phyloP scores from a whole-genome alignment of 345 rosid species.

The Hibiscus mutabilis region DNA sequence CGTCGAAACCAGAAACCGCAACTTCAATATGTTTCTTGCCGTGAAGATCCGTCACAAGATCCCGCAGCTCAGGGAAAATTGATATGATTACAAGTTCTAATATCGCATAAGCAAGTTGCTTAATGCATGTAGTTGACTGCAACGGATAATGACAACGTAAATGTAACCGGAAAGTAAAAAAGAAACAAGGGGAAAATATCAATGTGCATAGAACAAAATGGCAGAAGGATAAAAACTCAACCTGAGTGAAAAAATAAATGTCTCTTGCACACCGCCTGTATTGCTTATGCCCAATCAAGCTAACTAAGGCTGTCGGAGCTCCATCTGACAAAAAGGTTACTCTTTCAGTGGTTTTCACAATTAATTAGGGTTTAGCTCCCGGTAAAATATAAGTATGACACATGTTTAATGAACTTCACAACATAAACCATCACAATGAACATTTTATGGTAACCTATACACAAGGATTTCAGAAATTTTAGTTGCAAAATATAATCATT shows the following conservation, averaged over 20 bases:
- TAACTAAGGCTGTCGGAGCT: slow-evolving; percentile 79
- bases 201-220: neutral
- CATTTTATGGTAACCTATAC: neutral
- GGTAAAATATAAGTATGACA: too few relatives aligned
- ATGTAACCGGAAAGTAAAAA: neutral
- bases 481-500: neutral
- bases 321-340: slow-evolving; percentile 51
- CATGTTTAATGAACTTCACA: neutral
- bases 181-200: neutral
- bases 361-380: neutral
- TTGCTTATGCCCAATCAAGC: slow-evolving; percentile 85
- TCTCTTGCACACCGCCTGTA: slow-evolving; percentile 92
- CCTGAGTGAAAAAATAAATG: slow-evolving; percentile 95
- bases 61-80: slow-evolving; percentile 82
- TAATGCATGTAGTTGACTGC: slow-evolving; percentile 88
- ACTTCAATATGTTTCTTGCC: slow-evolving; percentile 29
- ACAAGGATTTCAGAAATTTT: neutral
- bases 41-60: slow-evolving; percentile 57
- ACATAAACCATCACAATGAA: neutral
- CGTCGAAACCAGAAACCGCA: neutral
- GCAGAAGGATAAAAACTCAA: slow-evolving; percentile 8
- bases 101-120: slow-evolving; percentile 75
- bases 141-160: neutral
- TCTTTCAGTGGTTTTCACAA: neutral
- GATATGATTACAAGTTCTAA: slow-evolving; percentile 66